Base-by-base conservation (phyloP, 768 basidiomycete genomes). In the Pulveroboletus sp. region DNA sequence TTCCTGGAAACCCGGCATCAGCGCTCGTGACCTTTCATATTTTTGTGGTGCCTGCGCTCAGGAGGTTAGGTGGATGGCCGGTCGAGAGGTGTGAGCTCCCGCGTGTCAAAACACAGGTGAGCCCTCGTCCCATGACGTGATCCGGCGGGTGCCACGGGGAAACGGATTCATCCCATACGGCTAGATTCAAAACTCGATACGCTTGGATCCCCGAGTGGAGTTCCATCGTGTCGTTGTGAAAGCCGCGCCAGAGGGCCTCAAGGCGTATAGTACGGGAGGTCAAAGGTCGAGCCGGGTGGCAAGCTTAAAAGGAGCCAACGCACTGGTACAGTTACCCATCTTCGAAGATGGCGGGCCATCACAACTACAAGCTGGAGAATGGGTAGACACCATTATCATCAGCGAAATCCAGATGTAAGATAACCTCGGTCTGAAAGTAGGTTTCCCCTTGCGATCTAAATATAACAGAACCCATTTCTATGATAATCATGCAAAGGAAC, bases 1-100 rank as follows among this genome's bases (percentile, higher is more conserved):
- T 95, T 2, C 92, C 92, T 0, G 92, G 92, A 1, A 93, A 94
- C 64, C 92, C 92, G 0, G 92, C 92, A 0, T 85, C 85, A 4
- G 92, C 92, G 14, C 74, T 95, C 17, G 90, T 93, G 11, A 90
- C 83, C 7, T 93, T 93, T 68, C 77, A 89, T 58, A 64, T 93
- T 2, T 93, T 93, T 60, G 90, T 92, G 15, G 64, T 93, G 0
- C 92, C 92, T 7, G 87, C 89, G 8, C 71, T 94, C 39, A 71
- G 90, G 50, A 75, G 66, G 46, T 66, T 93, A 39, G 87, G 85
- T 1, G 89, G 89, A 3, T 91, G 80, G 80, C 76, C 76, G 0
- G 63, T 65, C 15, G 67, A 68, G 17, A 55, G 71, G 33, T 80
- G 76, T 49, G 75, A 83, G 37, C 68, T 88, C 33, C 85, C 89